Evolutionary conservation across 352 stramenopile genomes (phyloP).

Genomic region (Chrysophaeum taylorii): DNA sequence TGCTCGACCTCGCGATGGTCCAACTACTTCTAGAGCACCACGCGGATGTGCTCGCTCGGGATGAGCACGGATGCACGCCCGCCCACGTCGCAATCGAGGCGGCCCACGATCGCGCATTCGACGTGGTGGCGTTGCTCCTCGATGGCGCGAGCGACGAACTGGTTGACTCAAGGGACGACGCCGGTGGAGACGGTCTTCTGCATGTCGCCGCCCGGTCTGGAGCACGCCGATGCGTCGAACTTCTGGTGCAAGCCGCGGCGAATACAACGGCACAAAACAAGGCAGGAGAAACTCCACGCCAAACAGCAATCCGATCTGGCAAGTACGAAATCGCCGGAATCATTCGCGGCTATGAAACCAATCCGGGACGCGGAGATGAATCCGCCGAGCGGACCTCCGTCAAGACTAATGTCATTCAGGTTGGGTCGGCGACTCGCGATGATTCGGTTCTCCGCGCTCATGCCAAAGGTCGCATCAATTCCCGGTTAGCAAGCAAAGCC

Average conservation of each 20-base stretch:
- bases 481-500: no score
- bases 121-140: constrained; percentile 31
- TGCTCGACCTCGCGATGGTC: constrained; percentile 10
- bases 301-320: constrained; percentile 12
- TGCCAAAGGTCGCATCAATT: no score
- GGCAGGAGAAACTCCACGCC: constrained; percentile 18
- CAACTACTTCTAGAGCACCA: constrained; percentile 29
- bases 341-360: background rate
- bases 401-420: no score
- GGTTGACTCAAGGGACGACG: constrained; percentile 30
- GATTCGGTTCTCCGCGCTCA: no score
- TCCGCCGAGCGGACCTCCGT: no score
- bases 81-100: constrained; percentile 17
- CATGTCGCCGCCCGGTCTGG: constrained; percentile 33
- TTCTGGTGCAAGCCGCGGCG: constrained; percentile 39
- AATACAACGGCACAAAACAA: constrained; percentile 21
- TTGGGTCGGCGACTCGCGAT: no score
- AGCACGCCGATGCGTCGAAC: constrained; percentile 26
- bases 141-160: constrained; percentile 30
- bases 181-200: constrained; percentile 29
- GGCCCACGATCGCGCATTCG: constrained; percentile 6
- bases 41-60: constrained; percentile 22
- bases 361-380: no score
- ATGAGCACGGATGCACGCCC: constrained; percentile 23
- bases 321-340: background rate